Conservation (phyloP, 2,329 filamentous ascomycete genomes). For the Talaromyces piceae region DNA sequence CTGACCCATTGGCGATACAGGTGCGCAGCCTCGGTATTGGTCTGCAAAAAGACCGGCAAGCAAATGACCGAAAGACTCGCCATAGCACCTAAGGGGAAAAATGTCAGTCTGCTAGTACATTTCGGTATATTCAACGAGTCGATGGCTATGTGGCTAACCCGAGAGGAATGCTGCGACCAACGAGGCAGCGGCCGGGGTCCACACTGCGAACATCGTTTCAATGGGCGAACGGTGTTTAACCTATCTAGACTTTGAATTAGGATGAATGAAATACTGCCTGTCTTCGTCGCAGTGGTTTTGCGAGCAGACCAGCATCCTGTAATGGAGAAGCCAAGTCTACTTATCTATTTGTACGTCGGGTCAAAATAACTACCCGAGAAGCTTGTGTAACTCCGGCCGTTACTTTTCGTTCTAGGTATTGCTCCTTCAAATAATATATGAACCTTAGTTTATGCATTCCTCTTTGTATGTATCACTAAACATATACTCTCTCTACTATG, state of each 20-base stretch:
- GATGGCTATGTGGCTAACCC: background rate
- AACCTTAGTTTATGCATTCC: background rate
- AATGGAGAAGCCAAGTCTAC: background rate
- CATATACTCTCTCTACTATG: background rate
- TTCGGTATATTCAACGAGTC: background rate
- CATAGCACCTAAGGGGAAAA: background rate
- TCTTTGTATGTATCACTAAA: background rate
- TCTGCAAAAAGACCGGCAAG: conserved; percentile 6
- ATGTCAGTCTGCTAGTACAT: background rate
- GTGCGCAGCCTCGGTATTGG: conserved; percentile 16
- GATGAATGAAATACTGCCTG: too few species aligned
- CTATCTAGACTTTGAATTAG: too few species aligned
- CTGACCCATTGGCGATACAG: conserved; percentile 26
- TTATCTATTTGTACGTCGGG: background rate
- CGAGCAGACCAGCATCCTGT: background rate
- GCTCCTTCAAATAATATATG: background rate
- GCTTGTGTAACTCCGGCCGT: background rate
- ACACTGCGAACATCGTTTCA: too few species aligned
- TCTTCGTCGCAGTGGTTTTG: background rate
- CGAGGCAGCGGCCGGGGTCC: background rate
- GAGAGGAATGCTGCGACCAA: background rate
- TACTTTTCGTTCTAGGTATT: background rate
- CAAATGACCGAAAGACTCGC: conserved; percentile 8
- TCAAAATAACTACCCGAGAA: background rate
- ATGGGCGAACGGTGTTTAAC: background rate